A percentile compares a stretch with the other conserved stretches of the same genome.
These are phyloP conservation scores for Taiwanofungus camphoratus DNA, from an alignment of 1,284 basidiomycete species.

Conservation along the genomic window DNA sequence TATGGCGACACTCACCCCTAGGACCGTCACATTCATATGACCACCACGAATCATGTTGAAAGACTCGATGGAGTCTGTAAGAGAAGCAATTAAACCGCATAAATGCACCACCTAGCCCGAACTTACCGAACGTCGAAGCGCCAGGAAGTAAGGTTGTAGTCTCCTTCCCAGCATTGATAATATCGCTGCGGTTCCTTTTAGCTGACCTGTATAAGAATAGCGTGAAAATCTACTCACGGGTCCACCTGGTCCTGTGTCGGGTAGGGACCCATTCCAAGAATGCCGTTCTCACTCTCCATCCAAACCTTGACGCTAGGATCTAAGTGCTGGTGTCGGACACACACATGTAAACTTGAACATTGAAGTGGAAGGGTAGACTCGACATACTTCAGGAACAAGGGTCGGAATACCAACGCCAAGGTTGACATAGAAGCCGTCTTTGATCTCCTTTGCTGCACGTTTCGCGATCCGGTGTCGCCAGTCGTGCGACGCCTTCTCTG, in stretches of 20 bases:
- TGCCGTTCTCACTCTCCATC: conserved; percentile 93
- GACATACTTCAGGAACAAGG: conserved; percentile 54
- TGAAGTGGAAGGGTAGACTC: not conserved
- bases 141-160: conserved; percentile 88
- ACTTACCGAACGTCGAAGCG: conserved; percentile 80
- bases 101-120: not conserved
- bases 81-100: conserved; percentile 5
- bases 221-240: conserved; percentile 51
- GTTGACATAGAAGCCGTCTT: conserved; percentile 74
- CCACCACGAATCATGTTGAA: conserved; percentile 96
- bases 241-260: conserved; percentile 83
- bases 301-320: conserved; percentile 75
- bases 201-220: not conserved
- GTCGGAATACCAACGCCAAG: conserved; percentile 87
- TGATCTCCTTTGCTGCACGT: conserved; percentile 82
- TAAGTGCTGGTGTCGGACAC: conserved; percentile 44
- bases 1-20: conserved; percentile 55
- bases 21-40: conserved; percentile 88
- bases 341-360: conserved; percentile 26
- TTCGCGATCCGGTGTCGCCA: conserved; percentile 73
- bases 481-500: conserved; percentile 43
- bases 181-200: conserved; percentile 46
- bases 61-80: conserved; percentile 75
- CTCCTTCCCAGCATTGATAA: conserved; percentile 95
- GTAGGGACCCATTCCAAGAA: conserved; percentile 92